Evolutionary conservation across 208 protist genomes (phyloP).

Genomic region (Wallacemonas sp.): DNA sequence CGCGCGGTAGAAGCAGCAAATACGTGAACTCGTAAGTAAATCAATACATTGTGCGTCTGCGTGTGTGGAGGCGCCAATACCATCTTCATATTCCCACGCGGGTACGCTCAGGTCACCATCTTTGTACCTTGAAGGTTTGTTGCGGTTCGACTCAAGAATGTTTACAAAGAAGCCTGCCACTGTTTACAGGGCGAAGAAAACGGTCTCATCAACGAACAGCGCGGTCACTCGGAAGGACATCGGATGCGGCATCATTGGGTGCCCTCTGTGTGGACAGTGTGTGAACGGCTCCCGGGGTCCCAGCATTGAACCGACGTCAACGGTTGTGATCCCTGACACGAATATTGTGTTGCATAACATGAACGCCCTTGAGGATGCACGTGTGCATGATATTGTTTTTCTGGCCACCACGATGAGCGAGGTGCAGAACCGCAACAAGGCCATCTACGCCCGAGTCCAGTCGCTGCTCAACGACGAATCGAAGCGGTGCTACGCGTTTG

Average conservation of each 20-base stretch:
- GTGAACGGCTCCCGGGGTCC: constrained; percentile 29
- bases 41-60: too few species aligned
- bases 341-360: constrained; percentile 94
- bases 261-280: constrained; percentile 40
- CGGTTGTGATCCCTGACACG: constrained; percentile 85
- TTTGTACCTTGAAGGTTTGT: too few species aligned
- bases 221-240: constrained; percentile 79
- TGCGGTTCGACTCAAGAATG: constrained; percentile 28
- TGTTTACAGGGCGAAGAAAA: constrained; percentile 36
- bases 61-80: too few species aligned
- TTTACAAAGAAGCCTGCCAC: constrained; percentile 73
- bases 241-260: constrained; percentile 68
- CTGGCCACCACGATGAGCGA: constrained; percentile 90
- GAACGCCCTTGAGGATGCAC: constrained; percentile 81
- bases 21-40: too few species aligned
- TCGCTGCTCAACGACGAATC: constrained; percentile 57
- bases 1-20: too few species aligned
- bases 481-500: constrained; percentile 90
- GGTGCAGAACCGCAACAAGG: constrained; percentile 89
- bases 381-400: constrained; percentile 85
- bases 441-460: constrained; percentile 86
- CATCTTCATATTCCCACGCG: too few species aligned
- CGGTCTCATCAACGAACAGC: constrained; percentile 8
- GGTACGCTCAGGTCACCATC: too few species aligned
- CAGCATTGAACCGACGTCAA: constrained; percentile 24